phyloP scores from a whole-genome alignment of 2,329 filamentous ascomycete species.

The Spiromastix sp. region DNA sequence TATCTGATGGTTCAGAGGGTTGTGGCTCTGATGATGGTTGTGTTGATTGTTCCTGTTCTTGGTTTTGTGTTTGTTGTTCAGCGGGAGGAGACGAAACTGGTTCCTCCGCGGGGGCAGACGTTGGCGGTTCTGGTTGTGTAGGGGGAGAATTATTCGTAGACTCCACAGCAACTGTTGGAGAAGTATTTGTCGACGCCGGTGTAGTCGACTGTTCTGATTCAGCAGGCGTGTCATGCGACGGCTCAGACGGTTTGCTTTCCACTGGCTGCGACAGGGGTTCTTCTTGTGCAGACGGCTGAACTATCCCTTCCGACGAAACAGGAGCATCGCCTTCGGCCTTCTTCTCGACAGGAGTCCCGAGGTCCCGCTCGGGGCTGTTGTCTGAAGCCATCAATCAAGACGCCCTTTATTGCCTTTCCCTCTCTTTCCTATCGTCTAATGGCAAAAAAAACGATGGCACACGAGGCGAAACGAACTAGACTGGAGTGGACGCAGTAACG shows the following conservation, averaged over 20 bases:
- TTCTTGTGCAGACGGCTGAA: too few relatives aligned
- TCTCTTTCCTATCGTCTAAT: neutral
- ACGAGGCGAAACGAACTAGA: neutral
- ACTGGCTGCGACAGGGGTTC: too few relatives aligned
- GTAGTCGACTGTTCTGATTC: too few relatives aligned
- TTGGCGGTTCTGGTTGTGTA: neutral
- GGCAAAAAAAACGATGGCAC: neutral
- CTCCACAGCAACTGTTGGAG: conserved; percentile 1
- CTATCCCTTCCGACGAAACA: too few relatives aligned
- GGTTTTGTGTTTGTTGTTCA: neutral
- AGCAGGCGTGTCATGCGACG: too few relatives aligned
- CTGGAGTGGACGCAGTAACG: too few relatives aligned
- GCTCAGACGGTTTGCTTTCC: too few relatives aligned
- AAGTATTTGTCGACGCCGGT: too few relatives aligned
- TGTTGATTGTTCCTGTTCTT: neutral
- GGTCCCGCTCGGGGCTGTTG: neutral
- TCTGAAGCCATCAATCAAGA: neutral
- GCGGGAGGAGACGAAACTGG: too few relatives aligned
- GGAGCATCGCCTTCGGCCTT: neutral
- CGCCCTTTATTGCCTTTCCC: neutral
- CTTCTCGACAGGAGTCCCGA: neutral
- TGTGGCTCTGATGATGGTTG: conserved; percentile 3
- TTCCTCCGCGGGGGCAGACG: too few relatives aligned
- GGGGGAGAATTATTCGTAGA: neutral
- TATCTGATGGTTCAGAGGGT: conserved; percentile 2